Base-by-base conservation (phyloP, 257 asterid genomes). In the Knoxia roxburghii region DNA sequence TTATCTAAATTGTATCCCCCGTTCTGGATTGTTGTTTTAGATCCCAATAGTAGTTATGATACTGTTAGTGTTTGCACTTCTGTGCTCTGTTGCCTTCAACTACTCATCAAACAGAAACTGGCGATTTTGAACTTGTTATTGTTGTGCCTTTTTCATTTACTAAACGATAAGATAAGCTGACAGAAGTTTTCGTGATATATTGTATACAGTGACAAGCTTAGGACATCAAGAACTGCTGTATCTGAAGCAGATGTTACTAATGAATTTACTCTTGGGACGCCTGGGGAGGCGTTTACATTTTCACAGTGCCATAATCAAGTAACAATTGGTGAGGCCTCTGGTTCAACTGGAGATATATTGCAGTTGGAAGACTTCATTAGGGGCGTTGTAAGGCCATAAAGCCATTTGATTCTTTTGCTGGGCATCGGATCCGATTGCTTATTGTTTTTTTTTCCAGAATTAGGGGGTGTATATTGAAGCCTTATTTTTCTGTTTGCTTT, bases 221-320 rank as follows among this genome's bases (percentile, higher is more conserved):
- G 98, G 32, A 82, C 86, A 79, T 87, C 97, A 60, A 87, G 97
- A 76, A 92, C 92, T 18, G 78, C 84, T n/a, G 70, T 89, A 24
- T 91, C 98, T 33, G 87, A 88, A 5, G 98, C 96, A 18, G 97
- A 89, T 75, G 82, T 86, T n/a, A 73, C 84, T 8, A 75, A 79
- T 21, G 97, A 90, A 48, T 72, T 74, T 61, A 80, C 88, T 0
- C 82, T 93, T 27, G 97, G 96, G 61, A 78, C 77, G 58, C 79
- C 95, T 7, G 95, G 94, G 69, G 95, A 86, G 75, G 75, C 90
- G 40, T 93, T 93, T 73, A 73, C 81, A 9, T 93, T 93, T 71
- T 73, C 90, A 58, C 97, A 90, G 74, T 90, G 96, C 82, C 73
- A 65, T 13, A 90, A 88, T 85, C 85, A 78, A 78, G 85, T 88